Evolutionary conservation across 306 rosid genomes (phyloP), one percentile per base, ranked within the genome.

Genomic region (Fragaria nilgerrensis): DNA sequence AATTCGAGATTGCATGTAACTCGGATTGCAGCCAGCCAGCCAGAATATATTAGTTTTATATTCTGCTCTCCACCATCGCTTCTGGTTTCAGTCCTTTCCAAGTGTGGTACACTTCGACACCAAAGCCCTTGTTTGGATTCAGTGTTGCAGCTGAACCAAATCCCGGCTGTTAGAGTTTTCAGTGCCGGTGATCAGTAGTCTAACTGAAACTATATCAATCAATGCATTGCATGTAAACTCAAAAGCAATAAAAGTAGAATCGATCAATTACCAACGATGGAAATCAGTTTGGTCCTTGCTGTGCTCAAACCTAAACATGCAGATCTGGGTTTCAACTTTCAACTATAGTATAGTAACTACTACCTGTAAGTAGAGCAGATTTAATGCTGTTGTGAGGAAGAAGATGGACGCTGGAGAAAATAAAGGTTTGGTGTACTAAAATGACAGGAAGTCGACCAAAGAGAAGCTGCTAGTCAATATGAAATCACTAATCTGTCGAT

Each of bases 1-100:
- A 84, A 62, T 52, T 70, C 55, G 63, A 76, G 88, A 84, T 84
- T 80, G 87, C 64, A 25, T 73, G 92, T 84, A 83, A 80, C 80
- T 82, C 74, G 82, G 69, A 56, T 81, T 75, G 76, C 78, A 25
- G 37, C 55, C 70, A 23, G 41, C 73, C 78, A 25, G 37, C 70
- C 70, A 23, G 15, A 71, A 64, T 49, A 37, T 39, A 37, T 19
- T 22, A 0, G 10, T 47, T 25, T 72, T 27, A 56, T 5, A 67
- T 52, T 71, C 27, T 20, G 13, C 77, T 49, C 13, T 50, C 36
- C 50, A 22, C 10, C 43, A 32, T 70, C 29, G 41, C 20, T 19
- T 45, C 74, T 70, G 11, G 20, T 32, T 39, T 17, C 55, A 44
- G 73, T 22, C 23, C 22, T 11, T 25, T 25, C 65, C 32, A 25